These are phyloP conservation scores for Diplogelasinospora grovesii DNA, from an alignment of 495 filamentous ascomycete species.

Conservation along the genomic window DNA sequence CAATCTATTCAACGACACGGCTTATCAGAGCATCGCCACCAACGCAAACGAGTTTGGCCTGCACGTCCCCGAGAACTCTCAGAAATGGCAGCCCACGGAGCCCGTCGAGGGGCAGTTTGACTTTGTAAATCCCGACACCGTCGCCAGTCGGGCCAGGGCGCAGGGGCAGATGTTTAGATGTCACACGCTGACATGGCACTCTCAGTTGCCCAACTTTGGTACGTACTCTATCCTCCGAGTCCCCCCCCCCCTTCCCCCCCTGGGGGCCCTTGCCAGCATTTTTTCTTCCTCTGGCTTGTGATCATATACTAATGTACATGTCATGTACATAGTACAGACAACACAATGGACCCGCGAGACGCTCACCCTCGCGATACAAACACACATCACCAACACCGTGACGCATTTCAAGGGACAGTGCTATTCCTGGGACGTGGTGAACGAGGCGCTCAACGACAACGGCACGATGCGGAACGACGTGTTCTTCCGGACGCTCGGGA, in stretches of 20 bases:
- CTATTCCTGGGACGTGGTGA: conserved; percentile 48
- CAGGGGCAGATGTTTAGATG: conserved; percentile 50
- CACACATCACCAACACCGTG: conserved; percentile 45
- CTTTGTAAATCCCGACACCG: conserved; percentile 40
- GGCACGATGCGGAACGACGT: conserved; percentile 30
- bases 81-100: conserved; percentile 44
- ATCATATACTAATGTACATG: too few species aligned
- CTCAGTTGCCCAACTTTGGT: conserved; percentile 51
- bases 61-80: conserved; percentile 51
- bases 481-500: conserved; percentile 35
- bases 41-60: conserved; percentile 51
- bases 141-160: conserved; percentile 38
- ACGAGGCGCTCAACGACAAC: conserved; percentile 45
- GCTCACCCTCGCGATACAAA: conserved; percentile 33
- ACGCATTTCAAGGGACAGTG: conserved; percentile 41
- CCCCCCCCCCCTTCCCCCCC: too few species aligned
- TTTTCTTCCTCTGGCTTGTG: too few species aligned
- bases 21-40: conserved; percentile 39
- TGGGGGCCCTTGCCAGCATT: too few species aligned
- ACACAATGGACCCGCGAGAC: conserved; percentile 50
- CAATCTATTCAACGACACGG: conserved; percentile 33
- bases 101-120: conserved; percentile 35
- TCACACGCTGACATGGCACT: conserved; percentile 57
- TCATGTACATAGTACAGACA: conserved; percentile 25
- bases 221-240: background rate